Evolutionary conservation across 768 basidiomycete genomes (phyloP), one percentile per base, ranked within the genome.

Genomic region (Trametes maxima): DNA sequence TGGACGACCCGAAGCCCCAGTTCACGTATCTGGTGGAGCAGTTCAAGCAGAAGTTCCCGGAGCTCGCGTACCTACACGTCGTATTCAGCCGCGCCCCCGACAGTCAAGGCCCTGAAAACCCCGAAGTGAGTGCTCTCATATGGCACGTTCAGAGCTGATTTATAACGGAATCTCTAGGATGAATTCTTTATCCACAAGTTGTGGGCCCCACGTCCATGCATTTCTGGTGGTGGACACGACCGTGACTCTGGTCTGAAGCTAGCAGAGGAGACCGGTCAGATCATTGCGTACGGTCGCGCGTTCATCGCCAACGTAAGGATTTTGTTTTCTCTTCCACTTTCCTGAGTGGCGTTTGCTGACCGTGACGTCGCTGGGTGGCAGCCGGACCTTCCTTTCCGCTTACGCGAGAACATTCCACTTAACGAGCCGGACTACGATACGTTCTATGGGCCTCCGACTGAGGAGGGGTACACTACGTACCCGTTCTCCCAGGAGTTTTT

Each of bases 1-100:
- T 85, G 82, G 63, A 67, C 3, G 78, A 88, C 59, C 86, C 85
- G 0, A 72, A 78, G 2, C 82, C 85, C 0, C 82, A 81, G 11
- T 89, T 83, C 73, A 62, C 75, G 0, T 78, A 86, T 69, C 64
- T 88, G 37, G 77, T 82, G 19, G 54, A 73, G 5, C 57, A 77
- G 43, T 60, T 88, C 25, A 72, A 71, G 36, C 57, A 70, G 16
- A 60, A 62, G 6, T 76, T 79, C 64, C 80, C 85, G 4, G 57
- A 78, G 28, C 69, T 78, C 10, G 57, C 76, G 22, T 80, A 78
- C 69, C 58, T 79, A 11, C 77, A 78, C 68, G 43, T 71, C 28
- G 68, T 74, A 36, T 69, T 74, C 51, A 67, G 71, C 10, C 39
- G 45, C 8, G 63, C 54, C 0, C 50, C 25, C 5, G 62, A 51